Evolutionary conservation across 371 early-diverging fungal species (phyloP), one percentile per base, ranked within the genome.

Genomic region (Mortierella sp.): DNA sequence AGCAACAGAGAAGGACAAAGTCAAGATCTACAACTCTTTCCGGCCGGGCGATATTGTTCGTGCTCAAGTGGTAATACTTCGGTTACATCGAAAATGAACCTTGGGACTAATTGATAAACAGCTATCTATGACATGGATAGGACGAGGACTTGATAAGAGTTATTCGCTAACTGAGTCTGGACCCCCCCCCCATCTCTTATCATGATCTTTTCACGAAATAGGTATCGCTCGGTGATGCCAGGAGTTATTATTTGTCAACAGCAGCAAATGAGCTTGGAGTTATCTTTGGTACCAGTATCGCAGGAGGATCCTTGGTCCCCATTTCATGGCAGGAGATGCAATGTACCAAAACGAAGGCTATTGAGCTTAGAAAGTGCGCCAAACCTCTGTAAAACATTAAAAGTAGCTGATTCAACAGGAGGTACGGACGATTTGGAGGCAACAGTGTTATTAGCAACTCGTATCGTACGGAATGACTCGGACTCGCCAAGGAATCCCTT

Each of bases 321-420:
- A 91, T 97, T 53, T 95, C 95, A 37, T 98, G 99, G 99, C 94
- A 97, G 81, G 92, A 97, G 73, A 98, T 98, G 99, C 92, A 96
- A 66, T 97, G 97, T 76, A 94, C 99, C 14, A 93, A 91, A 74
- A 97, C 98, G 2, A 89, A 90, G 71, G 87, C 84, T 0, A 86
- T 94, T 44, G 98, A 97, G 74, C 88, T 87, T 66, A 86, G 98
- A 62, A 98, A 98, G 85, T 98, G 98, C 72, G 97, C 98, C 25
- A 98, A 97, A 82, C 95, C 97, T 25, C 77, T 85, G 72, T 88
- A 82, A 72, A 64, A 25, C 50, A 37, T 9, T 9, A 37, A 5
- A 37, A 37, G 37, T 3, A 37, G 9, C 37, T 37, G 9, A 37
- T 37, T 3, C 3, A 37, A 9, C 37, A 9, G 9, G 9, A 37